Evolutionary conservation across 2,329 filamentous ascomycete genomes (phyloP), one percentile per base, ranked within the genome.

Genomic region (Fusarium gaditjirri): DNA sequence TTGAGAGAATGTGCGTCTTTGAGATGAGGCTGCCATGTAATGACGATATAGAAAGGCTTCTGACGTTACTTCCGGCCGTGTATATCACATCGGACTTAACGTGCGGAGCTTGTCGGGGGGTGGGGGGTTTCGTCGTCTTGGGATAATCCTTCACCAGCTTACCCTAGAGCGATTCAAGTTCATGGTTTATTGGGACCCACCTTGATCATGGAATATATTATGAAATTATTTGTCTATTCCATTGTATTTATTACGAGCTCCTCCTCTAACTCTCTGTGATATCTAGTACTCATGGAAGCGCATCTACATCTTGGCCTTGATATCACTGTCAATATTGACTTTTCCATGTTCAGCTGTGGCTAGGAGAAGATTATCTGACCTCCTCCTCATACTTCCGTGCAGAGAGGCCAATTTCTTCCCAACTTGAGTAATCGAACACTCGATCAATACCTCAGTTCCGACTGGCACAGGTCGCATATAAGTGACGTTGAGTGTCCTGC

Each of bases 281-380:
- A 5, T 19, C 11, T 14, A 13, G 25, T 16, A 17, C 7, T 21
- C 13, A 19, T 36, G 8, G 5, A 3, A 8, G 7, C 27, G 13
- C 16, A n/a, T 9, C 23, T 54, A 57, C 21, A 67, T 57, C 65
- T 72, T 80, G 19, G 80, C 29, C 60, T 80, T 81, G n/a, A 77
- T 64, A 17, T 75, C 77, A 0, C 85, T 82, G 72, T 92, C 89
- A 44, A 86, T 87, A 75, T 89, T 91, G 5, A 87, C 87, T 80
- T 92, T 92, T 44, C 88, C 87, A 81, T 93, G 91, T 75, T 92
- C 89, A 54, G 88, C 91, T 11, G 86, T 83, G 5, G 87, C 85
- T 75, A 90, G 78, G 14, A 92, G 67, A 46, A 82, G 81, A 0
- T 88, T 87, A 65, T 88, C 87, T 33, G 82, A 84, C 73, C 82